Evolutionary conservation across 1,139 yeast species (phyloP), one percentile per base, ranked within the genome.

Genomic region (Geotrichum carabidarum): DNA sequence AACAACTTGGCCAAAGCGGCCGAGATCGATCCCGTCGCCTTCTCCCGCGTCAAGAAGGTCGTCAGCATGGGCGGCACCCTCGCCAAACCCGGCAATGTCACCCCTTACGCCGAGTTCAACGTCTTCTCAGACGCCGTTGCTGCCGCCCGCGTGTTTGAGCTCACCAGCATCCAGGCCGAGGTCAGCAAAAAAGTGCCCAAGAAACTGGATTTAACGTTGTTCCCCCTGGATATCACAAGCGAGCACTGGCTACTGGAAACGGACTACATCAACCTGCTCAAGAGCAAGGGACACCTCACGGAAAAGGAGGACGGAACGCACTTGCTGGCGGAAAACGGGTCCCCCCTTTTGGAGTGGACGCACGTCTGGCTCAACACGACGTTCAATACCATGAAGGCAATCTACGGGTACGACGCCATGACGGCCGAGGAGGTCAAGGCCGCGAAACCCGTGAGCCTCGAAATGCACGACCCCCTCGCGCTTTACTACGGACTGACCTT

Each of bases 71-170:
- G 77, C 36, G 78, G 73, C 7, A 68, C 73, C 5, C 53, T 74
- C 37, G 55, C 59, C 8, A 62, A 57, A 32, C 70, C 73, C 2
- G 78, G 78, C 12, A 74, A 74, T 57, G 70, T 70, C 54, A 69
- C 75, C 9, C 77, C 78, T 1, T 51, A 62, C 14, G 76, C 76
- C 1, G 78, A 74, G 59, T 74, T 74, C 66, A 74, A 74, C 57
- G 70, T 73, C 14, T 71, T 64, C 55, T 71, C 76, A 1, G 78
- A 74, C 54, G 70, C 74, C 32, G 56, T 68, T 35, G 77, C 77
- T 0, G 73, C 76, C 1, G 73, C 75, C 0, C 63, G 63, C n/a
- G 68, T 74, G 6, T 70, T 68, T 42, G 68, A 75, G 1, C 63
- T 69, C 36, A 69, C 75, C 0, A 60, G 72, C 5, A 50, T 54